phyloP scores from a whole-genome alignment of 169 alveolate genomes.

The Cryptosporidium baileyi region DNA sequence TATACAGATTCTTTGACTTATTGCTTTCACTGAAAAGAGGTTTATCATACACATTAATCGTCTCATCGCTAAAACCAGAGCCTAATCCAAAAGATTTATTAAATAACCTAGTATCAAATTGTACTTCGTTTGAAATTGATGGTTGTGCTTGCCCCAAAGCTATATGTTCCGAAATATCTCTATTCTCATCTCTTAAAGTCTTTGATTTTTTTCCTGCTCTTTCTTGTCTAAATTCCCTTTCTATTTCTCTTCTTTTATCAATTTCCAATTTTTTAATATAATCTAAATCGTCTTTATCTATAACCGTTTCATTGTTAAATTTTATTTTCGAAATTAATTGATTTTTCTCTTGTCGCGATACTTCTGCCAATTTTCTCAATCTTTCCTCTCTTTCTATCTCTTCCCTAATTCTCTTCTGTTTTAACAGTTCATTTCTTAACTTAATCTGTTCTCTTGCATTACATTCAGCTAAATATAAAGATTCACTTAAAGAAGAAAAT shows the following conservation, averaged over 20 bases:
- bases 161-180: slow-evolving; percentile 92
- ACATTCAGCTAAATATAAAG: slow-evolving; percentile 93
- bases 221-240: slow-evolving; percentile 83
- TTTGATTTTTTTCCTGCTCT: slow-evolving; percentile 85
- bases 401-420: slow-evolving; percentile 86
- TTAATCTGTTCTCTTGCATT: slow-evolving; percentile 95
- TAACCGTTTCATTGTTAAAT: no score
- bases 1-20: not conserved
- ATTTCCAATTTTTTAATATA: slow-evolving; percentile 75
- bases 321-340: no score
- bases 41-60: slow-evolving; percentile 87
- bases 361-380: slow-evolving; percentile 88
- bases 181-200: slow-evolving; percentile 85
- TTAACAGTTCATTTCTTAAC: slow-evolving; percentile 89
- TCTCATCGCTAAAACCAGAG: slow-evolving; percentile 83
- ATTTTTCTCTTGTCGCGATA: slow-evolving; percentile 87
- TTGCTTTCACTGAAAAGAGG: slow-evolving; percentile 83
- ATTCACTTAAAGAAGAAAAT: slow-evolving; percentile 93
- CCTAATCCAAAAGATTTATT: slow-evolving; percentile 87
- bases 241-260: slow-evolving; percentile 82
- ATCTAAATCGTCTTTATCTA: slow-evolving; percentile 67
- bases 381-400: slow-evolving; percentile 90
- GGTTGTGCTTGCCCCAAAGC: slow-evolving; percentile 93
- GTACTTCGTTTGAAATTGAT: slow-evolving; percentile 74
- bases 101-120: slow-evolving; percentile 88